Evolutionary conservation across 768 basidiomycete species (phyloP).

Genomic region (Gyrodon lividus): DNA sequence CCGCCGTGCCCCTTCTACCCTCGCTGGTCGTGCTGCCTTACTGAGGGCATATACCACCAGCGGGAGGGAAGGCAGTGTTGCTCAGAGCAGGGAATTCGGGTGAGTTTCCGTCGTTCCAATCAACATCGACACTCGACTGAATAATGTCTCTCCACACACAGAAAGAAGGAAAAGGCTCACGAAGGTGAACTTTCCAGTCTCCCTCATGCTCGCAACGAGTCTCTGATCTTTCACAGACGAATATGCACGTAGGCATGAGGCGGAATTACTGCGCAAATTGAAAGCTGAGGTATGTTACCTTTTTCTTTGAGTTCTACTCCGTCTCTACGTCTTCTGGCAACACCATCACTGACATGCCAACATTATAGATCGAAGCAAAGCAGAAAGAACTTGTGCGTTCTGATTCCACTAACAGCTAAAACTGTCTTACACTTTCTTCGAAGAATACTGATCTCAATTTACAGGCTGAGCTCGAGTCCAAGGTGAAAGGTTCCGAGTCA

Average conservation of each 20-base stretch:
- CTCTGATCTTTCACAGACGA: slow-evolving; percentile 47
- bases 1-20: slow-evolving; percentile 42
- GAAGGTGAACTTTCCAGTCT: slow-evolving; percentile 47
- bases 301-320: neutral
- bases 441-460: slow-evolving; percentile 14
- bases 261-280: slow-evolving; percentile 57
- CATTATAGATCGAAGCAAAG: slow-evolving; percentile 29
- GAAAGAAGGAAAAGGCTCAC: slow-evolving; percentile 73
- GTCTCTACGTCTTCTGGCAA: neutral
- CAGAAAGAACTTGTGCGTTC: slow-evolving; percentile 33
- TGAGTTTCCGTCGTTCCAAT: slow-evolving; percentile 26
- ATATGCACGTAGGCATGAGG: slow-evolving; percentile 60
- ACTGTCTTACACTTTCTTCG: slow-evolving; percentile 10
- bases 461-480: slow-evolving; percentile 32
- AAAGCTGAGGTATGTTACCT: slow-evolving; percentile 45
- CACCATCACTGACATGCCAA: neutral
- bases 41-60: slow-evolving; percentile 39
- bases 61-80: slow-evolving; percentile 52
- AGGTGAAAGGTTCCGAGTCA: slow-evolving; percentile 21
- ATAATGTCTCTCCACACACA: slow-evolving; percentile 36
- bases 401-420: slow-evolving; percentile 10
- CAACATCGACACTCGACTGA: neutral
- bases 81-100: slow-evolving; percentile 63
- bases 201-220: neutral
- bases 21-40: slow-evolving; percentile 35